A percentile compares a stretch with the other conserved stretches of the same genome.
phyloP scores from a whole-genome alignment of 1,284 basidiomycete genomes.

The Golubevia sp. region DNA sequence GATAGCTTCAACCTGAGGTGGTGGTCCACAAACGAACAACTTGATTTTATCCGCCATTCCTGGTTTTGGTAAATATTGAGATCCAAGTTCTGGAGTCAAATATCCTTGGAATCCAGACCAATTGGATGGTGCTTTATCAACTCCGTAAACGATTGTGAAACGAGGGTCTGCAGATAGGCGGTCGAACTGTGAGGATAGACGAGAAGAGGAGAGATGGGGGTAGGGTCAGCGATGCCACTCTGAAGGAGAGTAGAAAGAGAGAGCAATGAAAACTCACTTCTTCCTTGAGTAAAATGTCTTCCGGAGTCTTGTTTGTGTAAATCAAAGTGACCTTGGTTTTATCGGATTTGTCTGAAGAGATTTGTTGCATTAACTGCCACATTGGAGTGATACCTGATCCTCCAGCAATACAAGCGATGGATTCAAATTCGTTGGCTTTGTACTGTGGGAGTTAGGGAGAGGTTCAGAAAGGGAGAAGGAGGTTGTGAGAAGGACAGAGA shows the following conservation, averaged over 20 bases:
- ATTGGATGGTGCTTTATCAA: slow-evolving; percentile 43
- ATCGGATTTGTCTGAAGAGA: slow-evolving; percentile 49
- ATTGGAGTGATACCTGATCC: slow-evolving; percentile 62
- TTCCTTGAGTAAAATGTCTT: slow-evolving; percentile 62
- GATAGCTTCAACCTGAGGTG: slow-evolving; percentile 50
- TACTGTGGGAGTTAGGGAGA: slow-evolving; percentile 20
- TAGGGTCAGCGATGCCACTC: too few species aligned
- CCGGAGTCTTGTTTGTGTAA: slow-evolving; percentile 60
- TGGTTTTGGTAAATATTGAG: slow-evolving; percentile 43
- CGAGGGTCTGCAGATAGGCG: slow-evolving; percentile 10
- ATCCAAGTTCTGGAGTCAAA: slow-evolving; percentile 33
- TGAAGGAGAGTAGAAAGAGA: too few species aligned
- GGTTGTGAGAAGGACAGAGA: background rate
- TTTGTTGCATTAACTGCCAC: slow-evolving; percentile 61
- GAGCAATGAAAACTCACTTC: too few species aligned
- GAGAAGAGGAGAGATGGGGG: background rate
- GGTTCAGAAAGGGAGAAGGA: slow-evolving; percentile 4
- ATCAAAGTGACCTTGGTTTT: slow-evolving; percentile 61
- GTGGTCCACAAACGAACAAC: slow-evolving; percentile 60
- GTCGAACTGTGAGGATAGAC: background rate
- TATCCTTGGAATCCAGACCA: slow-evolving; percentile 43
- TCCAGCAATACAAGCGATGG: slow-evolving; percentile 57
- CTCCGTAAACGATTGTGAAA: slow-evolving; percentile 55
- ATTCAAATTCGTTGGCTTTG: slow-evolving; percentile 60
- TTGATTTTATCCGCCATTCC: slow-evolving; percentile 51